phyloP scores from a whole-genome alignment of 305 asterid genomes.

The Nicotiana rustica region DNA sequence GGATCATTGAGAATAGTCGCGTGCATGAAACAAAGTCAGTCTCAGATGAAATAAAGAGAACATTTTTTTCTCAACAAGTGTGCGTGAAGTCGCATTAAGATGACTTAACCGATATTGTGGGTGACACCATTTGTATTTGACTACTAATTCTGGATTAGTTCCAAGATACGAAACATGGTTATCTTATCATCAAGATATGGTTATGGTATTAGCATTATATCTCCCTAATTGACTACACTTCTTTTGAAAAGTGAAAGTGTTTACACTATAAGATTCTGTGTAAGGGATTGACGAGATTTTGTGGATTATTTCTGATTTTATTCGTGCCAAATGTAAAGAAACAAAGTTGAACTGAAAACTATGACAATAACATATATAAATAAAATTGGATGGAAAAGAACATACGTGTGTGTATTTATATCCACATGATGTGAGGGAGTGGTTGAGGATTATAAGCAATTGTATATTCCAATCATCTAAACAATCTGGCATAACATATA shows the following conservation, averaged over 20 bases:
- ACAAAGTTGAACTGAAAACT: not conserved
- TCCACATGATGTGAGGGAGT: conserved; percentile 14
- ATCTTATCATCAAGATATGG: not conserved
- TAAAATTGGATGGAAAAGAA: not conserved
- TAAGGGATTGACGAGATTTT: not conserved
- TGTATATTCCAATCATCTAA: no score
- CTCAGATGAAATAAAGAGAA: not conserved
- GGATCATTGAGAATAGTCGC: not conserved
- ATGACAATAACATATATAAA: not conserved
- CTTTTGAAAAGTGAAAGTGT: not conserved
- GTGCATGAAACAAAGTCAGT: not conserved
- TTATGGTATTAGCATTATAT: no score
- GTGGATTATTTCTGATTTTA: not conserved
- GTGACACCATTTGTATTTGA: not conserved
- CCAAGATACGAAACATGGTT: not conserved
- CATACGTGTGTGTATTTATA: conserved; percentile 3
- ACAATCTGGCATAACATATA: not conserved
- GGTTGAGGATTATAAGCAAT: not conserved
- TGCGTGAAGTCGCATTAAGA: not conserved
- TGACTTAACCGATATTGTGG: not conserved
- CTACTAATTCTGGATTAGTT: not conserved
- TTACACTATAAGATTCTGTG: not conserved
- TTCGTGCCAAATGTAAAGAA: not conserved
- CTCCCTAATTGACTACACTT: not conserved
- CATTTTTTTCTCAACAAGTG: not conserved